phyloP scores from a whole-genome alignment of 768 basidiomycete species.

The Suillus subaureus region DNA sequence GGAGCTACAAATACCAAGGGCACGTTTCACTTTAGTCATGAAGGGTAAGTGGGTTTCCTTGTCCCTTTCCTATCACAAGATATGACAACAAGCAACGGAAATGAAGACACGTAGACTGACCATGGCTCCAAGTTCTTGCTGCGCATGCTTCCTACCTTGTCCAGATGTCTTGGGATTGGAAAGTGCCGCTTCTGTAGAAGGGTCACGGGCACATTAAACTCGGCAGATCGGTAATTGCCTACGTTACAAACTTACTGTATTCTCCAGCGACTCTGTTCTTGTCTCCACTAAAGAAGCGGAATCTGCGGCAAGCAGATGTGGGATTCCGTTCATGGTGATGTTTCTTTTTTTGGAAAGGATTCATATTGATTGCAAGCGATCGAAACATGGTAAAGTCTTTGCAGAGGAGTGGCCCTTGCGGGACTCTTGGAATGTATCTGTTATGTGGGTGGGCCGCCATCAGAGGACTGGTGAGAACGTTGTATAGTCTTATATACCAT shows the following conservation, averaged over 20 bases:
- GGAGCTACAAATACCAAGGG: constrained; percentile 52
- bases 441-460: background rate
- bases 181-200: constrained; percentile 45
- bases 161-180: constrained; percentile 53
- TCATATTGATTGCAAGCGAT: constrained; percentile 4
- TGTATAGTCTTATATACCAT: too few species aligned
- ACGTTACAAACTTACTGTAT: constrained; percentile 40
- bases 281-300: constrained; percentile 30
- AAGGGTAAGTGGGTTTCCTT: constrained; percentile 47
- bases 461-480: too few species aligned
- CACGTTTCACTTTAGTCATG: constrained; percentile 53
- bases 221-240: constrained; percentile 3
- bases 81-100: constrained; percentile 6
- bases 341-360: constrained; percentile 4
- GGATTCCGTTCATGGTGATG: background rate
- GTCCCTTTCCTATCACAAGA: constrained; percentile 41
- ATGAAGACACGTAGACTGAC: constrained; percentile 31
- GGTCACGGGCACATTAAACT: constrained; percentile 15
- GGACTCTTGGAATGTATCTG: background rate
- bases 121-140: constrained; percentile 47
- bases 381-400: background rate
- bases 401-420: background rate
- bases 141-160: constrained; percentile 47
- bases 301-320: constrained; percentile 9
- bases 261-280: constrained; percentile 50